Evolutionary conservation across 805 yeast genomes (phyloP), one percentile per base, ranked within the genome.

Genomic region (Maudiozyma saulgeensis): DNA sequence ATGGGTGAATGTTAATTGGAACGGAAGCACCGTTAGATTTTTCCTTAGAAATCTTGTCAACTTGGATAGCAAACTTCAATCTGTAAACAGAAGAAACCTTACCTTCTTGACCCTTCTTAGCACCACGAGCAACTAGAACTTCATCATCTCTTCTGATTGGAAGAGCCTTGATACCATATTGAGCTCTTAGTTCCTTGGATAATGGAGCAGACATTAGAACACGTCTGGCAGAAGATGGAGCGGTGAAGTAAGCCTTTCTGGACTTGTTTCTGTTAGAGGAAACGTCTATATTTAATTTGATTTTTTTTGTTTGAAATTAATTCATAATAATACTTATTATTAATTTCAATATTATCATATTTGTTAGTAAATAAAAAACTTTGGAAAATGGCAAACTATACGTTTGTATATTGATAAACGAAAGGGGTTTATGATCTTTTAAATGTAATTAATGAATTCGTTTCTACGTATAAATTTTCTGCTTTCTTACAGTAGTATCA

Each of bases 21-120:
- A 89, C 85, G 56, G 96, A 80, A 69, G 96, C 93, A 78, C 97
- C 98, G 79, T 84, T 86, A 64, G 95, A 87, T 81, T 91, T 93
- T 79, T 91, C 97, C 78, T 83, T 85, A 78, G 90, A 83, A 73
- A 91, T 80, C 80, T 90, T 91, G 80, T 89, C 97, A 68, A 91
- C 84, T 78, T 90, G 97, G 64, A 91, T 80, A 67, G 95, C 82
- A 72, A 79, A 91, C 77, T 91, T 93, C 78, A 91, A 84, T 85
- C 99, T 90, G 96, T 93, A 91, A 66, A 90, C 97, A 61, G 95
- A 84, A 63, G 91, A 78, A 73, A 91, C 80, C 78, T 88, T 87
- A 77, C 98, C 99, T 81, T 90, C 98, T 68, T 90, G 89, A 74
- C 98, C 98, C 82, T 91, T 93, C 86, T 87, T 86, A 71, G 98